Evolutionary conservation across 495 filamentous ascomycete species (phyloP), one percentile per base, ranked within the genome.

Genomic region (Penicillium ucsense): DNA sequence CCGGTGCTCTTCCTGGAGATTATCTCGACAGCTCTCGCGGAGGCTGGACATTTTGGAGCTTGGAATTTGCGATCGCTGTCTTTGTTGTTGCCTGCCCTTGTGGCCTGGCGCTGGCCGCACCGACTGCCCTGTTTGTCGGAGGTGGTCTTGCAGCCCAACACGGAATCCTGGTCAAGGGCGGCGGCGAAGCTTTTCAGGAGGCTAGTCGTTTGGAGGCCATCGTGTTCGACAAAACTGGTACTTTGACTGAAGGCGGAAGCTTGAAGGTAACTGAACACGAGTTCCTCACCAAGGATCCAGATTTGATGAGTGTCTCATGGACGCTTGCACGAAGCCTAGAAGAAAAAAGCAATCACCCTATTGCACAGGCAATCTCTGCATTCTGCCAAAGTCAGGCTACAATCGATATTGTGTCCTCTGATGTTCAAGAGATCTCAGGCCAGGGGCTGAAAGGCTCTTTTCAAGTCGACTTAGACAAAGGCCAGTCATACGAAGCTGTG

Each of bases 191-290:
- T 1, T 96, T 97, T 56, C 87, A 97, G 64, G 89, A 94, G 68
- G 89, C 92, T 8, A 94, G 88, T 52, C 74, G 74, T 4, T 74
- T 96, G 5, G 86, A 94, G 60, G 83, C 82, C 46, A 80, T 96
- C 20, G 88, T 96, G 9, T 96, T 97, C 55, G 91, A 97, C 70
- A 97, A 97, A 71, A 97, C 91, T 0, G 91, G 91, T 0, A 97
- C 91, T 2, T 67, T 97, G 41, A 97, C 91, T 0, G 70, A 86
- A 54, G 91, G 91, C 34, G 88, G 86, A 33, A 83, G 89, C 45
- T 80, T 90, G 0, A 82, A 67, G 6, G 83, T 97, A 28, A 86
- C 88, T 0, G 84, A 94, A 39, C 77, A 83, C 46, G 71, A 82
- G 52, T 52, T 82, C 20, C 62, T 82, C 38, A 68, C 67, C 4